These are phyloP conservation scores for Rhodamnia argentea DNA, from an alignment of 345 rosid genomes.

Conservation along the genomic window DNA sequence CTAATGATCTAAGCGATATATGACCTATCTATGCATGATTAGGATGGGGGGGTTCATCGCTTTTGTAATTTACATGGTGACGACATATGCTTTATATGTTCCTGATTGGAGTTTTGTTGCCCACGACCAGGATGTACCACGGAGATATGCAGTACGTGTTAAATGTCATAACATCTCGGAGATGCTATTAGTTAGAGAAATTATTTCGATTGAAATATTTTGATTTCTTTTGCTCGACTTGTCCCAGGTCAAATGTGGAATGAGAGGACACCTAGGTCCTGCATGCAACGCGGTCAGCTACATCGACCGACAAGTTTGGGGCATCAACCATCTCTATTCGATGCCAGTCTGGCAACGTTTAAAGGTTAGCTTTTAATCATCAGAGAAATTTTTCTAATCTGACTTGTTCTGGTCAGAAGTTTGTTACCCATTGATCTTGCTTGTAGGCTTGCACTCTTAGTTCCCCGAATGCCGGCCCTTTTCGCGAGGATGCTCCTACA, in stretches of 20 bases:
- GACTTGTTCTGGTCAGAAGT: neutral
- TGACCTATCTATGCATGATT: neutral
- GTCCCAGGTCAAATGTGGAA: conserved; percentile 56
- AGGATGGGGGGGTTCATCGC: conserved; percentile 50
- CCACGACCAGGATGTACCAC: neutral
- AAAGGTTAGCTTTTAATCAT: conserved; percentile 15
- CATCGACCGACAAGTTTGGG: conserved; percentile 53
- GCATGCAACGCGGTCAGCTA: conserved; percentile 67
- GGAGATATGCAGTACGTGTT: conserved; percentile 25
- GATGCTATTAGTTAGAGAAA: too few relatives aligned
- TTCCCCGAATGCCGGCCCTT: conserved; percentile 30
- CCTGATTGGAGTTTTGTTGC: conserved; percentile 52
- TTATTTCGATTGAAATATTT: neutral
- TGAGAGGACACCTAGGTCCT: conserved; percentile 65
- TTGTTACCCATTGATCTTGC: neutral
- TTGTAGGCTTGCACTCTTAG: conserved; percentile 54
- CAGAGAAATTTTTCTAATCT: neutral
- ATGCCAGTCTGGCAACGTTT: conserved; percentile 51
- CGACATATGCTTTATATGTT: conserved; percentile 37
- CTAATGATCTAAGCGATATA: neutral
- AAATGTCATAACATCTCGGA: neutral
- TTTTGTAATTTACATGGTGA: conserved; percentile 42
- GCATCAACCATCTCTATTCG: conserved; percentile 45
- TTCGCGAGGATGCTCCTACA: conserved; percentile 32
- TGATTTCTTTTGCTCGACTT: neutral